Evolutionary conservation across 306 rosid genomes (phyloP), one percentile per base, ranked within the genome.

Genomic region (Vigna radiata): DNA sequence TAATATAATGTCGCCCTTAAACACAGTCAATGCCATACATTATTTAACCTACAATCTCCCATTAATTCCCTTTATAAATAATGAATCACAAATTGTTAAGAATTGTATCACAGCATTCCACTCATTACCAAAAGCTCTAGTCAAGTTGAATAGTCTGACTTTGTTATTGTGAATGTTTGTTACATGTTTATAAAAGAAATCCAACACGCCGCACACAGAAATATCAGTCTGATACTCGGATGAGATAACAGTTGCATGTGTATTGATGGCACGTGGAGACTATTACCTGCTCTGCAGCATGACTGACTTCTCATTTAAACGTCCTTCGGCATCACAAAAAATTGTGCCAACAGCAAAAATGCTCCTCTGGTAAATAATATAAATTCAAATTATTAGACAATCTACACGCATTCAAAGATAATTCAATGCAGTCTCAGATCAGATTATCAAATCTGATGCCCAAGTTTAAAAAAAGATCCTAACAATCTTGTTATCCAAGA

Each of bases 301-400:
- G 79, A 87, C 85, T 69, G 97, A 90, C 81, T 95, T 95, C 82
- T 92, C 98, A 0, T 95, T 95, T 63, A 92, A 81, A 82, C 84
- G 97, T 55, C 98, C 97, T 82, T 92, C 98, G 50, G 92, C 97
- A 36, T 95, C 98, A 85, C 93, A 88, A 82, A 88, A 90, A 65
- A 92, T 86, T 97, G 88, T 89, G 83, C 98, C 98, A 56, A 88
- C 92, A 7, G 96, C 67, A 84, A 95, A 90, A 81, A 92, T 79
- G 86, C 84, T 87, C 89, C 90, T 90, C 98, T 95, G 93, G 86
- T 80, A 77, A 75, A 84, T 52, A 15, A 75, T n/a, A 77, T 50
- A 44, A 47, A 17, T 49, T 61, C 36, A 80, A 75, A 82, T 55
- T 23, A 67, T 78, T 78, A 78, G 77, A 44, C 53, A 82, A 70